Conservation (phyloP, 2,329 filamentous ascomycete genomes). For the Botrytis cinerea region DNA sequence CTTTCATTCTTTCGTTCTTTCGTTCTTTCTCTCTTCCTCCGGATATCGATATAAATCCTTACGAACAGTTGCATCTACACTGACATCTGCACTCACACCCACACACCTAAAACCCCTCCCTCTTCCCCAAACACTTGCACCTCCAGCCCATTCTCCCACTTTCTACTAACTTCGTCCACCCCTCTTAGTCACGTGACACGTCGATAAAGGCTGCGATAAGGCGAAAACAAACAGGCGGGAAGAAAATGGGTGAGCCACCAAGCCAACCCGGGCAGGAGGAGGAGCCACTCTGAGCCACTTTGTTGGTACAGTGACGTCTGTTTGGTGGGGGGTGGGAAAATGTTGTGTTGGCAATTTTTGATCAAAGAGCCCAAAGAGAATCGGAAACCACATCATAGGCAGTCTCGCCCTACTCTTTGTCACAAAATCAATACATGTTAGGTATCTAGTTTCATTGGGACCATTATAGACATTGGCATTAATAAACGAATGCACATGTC, state of each 20-base stretch:
- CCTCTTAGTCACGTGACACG: neutral
- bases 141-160: neutral
- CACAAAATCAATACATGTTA: neutral
- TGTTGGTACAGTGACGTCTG: slow-evolving; percentile 7
- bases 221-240: neutral
- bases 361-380: neutral
- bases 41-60: neutral
- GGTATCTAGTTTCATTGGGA: neutral
- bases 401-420: slow-evolving; percentile 3
- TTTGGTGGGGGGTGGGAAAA: neutral
- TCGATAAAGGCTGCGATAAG: neutral
- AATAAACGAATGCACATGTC: neutral
- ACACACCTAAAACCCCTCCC: neutral
- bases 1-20: neutral
- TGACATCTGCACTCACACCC: neutral
- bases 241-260: neutral
- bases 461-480: neutral
- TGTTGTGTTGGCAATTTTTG: neutral
- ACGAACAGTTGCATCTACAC: no score
- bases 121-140: neutral
- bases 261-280: neutral
- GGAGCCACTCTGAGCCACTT: neutral
- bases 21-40: no score
- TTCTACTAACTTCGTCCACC: slow-evolving; percentile 5
- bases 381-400: neutral